Evolutionary conservation across 2,329 filamentous ascomycete species (phyloP), one percentile per base, ranked within the genome.

Genomic region (Raffaelea deltoideospora): DNA sequence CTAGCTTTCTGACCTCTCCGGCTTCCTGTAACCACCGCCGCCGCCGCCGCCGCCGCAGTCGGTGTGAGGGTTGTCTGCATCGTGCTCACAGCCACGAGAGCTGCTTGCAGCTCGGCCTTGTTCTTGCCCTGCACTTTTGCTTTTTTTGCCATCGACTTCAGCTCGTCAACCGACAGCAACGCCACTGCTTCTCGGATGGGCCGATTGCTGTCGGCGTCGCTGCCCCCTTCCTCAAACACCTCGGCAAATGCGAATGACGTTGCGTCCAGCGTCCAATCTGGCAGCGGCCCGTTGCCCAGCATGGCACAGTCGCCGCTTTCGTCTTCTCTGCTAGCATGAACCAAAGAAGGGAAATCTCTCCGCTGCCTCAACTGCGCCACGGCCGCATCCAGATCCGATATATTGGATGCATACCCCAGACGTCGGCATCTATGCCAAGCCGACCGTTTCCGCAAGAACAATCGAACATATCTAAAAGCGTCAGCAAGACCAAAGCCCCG

Each of bases 381-480:
- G 1, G 84, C 80, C 13, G 58, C 52, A 13, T 75, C 63, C 28
- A 87, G 63, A 52, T 95, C 73, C 31, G 77, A 69, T 42, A 98
- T 80, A 52, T 96, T 87, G 44, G 75, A 72, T 49, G 88, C 73
- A 49, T 95, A 95, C 2, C 75, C 74, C 20, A 98, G 59, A 18
- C 76, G 73, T 48, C 70, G 74, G 43, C 85, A 70, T 10, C 90
- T 77, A 61, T 95, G 86, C 90, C 90, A 98, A 2, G 77, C 76
- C 18, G 82, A 81, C 1, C 84, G 85, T 55, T 98, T 98, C 33
- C 90, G 76, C 3, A 98, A 64, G 51, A 98, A 98, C 2, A 98
- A 62, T 18, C 90, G 76, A 13, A 96, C 87, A 57, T 95, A 93
- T 52, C 83, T 88, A 42, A 15, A 27, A 22, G 4, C 27, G 43